Conservation (phyloP, 2,329 filamentous ascomycete genomes). For the Fusarium sp. region DNA sequence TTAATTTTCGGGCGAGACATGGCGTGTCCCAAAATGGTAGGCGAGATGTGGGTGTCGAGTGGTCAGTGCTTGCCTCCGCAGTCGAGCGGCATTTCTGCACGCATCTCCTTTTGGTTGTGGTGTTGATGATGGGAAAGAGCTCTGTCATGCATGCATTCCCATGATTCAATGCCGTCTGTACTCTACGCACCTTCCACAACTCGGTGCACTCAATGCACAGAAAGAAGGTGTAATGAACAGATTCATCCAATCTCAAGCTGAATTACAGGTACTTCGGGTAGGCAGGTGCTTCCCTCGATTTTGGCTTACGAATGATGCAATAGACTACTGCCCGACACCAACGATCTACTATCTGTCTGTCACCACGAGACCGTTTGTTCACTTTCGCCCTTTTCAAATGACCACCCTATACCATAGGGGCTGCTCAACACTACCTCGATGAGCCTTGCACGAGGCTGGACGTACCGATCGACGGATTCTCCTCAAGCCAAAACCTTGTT, state of each 20-base stretch:
- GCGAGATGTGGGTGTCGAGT: slow-evolving; percentile 10
- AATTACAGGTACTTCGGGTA: not conserved
- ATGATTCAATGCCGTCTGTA: slow-evolving; percentile 21
- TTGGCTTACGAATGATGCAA: not conserved
- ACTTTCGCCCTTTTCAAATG: not conserved
- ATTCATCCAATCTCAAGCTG: not conserved
- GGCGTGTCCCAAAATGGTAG: slow-evolving; percentile 23
- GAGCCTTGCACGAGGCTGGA: slow-evolving; percentile 29
- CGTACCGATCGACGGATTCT: slow-evolving; percentile 44
- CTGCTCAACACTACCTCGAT: slow-evolving; percentile 4
- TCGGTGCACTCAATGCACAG: not conserved
- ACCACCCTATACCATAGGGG: not conserved
- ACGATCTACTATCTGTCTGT: not conserved
- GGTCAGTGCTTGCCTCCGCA: slow-evolving; percentile 9
- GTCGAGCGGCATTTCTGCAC: slow-evolving; percentile 31
- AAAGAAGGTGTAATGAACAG: not conserved
- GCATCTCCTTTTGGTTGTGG: slow-evolving; percentile 28
- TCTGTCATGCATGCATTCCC: slow-evolving; percentile 36
- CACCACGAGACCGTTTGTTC: not conserved
- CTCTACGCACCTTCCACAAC: slow-evolving; percentile 5
- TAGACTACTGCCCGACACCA: not conserved
- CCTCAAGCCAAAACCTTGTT: slow-evolving; percentile 43
- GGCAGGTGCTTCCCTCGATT: not conserved
- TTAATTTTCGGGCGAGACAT: slow-evolving; percentile 29
- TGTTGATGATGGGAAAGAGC: slow-evolving; percentile 35